A percentile compares a stretch with the other conserved stretches of the same genome.
Conservation (phyloP, 768 basidiomycete genomes). For the Phaeotremella skinneri region DNA sequence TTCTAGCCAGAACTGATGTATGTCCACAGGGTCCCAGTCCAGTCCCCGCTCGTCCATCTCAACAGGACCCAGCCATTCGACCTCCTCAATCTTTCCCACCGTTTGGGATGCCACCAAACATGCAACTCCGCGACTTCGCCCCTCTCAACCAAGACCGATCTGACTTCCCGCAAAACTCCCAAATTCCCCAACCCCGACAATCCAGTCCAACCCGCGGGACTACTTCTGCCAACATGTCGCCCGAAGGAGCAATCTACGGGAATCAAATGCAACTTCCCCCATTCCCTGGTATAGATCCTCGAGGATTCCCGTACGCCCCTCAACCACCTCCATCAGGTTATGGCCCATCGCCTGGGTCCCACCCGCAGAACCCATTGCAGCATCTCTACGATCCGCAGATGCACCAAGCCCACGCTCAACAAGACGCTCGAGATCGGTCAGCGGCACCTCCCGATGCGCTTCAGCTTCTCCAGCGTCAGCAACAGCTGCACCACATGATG, state of each 20-base stretch:
- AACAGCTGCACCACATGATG: constrained; percentile 7
- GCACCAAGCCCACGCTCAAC: constrained; percentile 5
- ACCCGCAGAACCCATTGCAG: background rate
- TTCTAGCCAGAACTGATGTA: background rate
- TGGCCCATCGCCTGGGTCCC: background rate
- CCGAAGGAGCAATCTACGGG: background rate
- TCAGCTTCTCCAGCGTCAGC: constrained; percentile 22
- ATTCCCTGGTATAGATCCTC: background rate
- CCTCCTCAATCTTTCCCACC: background rate
- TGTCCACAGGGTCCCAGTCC: background rate
- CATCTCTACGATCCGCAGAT: background rate
- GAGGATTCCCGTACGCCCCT: background rate
- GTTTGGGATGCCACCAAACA: background rate
- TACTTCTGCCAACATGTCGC: background rate
- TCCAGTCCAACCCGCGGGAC: background rate
- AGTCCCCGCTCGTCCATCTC: background rate
- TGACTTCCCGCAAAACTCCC: background rate
- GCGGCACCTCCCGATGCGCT: constrained; percentile 15
- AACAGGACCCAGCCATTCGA: background rate
- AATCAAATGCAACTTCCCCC: background rate
- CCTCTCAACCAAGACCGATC: background rate
- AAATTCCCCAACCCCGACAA: background rate
- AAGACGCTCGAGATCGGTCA: constrained; percentile 10
- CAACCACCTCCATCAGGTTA: background rate
- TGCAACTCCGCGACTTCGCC: background rate